Evolutionary conservation across 2,329 filamentous ascomycete genomes (phyloP), one percentile per base, ranked within the genome.

Genomic region (Colletotrichum filicis): DNA sequence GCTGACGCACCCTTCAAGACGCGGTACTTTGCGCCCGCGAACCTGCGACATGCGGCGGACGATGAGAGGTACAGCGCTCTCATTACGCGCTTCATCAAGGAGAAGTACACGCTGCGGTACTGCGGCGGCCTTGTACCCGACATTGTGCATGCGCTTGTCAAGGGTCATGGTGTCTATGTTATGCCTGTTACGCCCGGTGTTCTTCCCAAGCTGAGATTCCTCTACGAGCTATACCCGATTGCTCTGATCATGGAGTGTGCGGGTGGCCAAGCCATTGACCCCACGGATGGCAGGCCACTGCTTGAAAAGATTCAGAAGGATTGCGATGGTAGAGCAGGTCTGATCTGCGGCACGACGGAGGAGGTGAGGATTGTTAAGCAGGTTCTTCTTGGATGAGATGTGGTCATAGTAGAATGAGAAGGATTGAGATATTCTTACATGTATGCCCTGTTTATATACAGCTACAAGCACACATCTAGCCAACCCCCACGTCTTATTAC

Each of bases 11-110:
- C 85, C 0, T 83, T 83, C 75, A 85, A 84, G 75, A 88, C 88
- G 30, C 83, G 87, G 0, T 92, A 91, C 78, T 92, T 92, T 76
- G 88, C 90, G 0, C 90, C 90, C 0, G 90, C 90, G 5, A 92
- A 92, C 76, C 79, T 92, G 66, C 87, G 90, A 11, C 84, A 87
- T 0, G 89, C 90, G 0, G 85, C 86, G 0, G 87, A 91, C 22
- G 82, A 87, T 57, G 76, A 79, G 6, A 75, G 76, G 32, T 92
- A 92, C 78, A 83, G 85, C 79, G 70, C 63, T 0, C 83, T 92
- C 0, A 80, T 92, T 5, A 80, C 81, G 28, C 79, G 82, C 5
- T 91, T 86, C 72, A 86, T 92, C 8, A 59, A 74, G n/a, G 78
- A 86, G 53, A 85, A 85, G 76, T 92, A 91, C 77, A 91, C 90